Base-by-base conservation (phyloP, 1,284 basidiomycete genomes). In the Malassezia globosa region DNA sequence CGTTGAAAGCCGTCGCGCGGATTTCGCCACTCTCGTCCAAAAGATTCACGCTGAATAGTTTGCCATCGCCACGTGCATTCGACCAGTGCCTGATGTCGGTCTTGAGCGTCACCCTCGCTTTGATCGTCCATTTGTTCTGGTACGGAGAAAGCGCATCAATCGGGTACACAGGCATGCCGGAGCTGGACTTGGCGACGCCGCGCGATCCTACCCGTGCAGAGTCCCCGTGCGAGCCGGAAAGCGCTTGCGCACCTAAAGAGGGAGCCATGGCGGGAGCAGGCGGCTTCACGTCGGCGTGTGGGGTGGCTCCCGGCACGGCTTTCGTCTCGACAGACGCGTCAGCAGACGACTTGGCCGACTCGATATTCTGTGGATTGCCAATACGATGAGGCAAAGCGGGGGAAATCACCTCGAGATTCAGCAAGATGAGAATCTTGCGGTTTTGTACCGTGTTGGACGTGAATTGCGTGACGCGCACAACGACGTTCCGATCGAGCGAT, bases 71-170 rank as follows among this genome's bases (percentile, higher is more conserved):
- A 10, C 83, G 80, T 59, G 79, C 77, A 72, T 94, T 97, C 4
- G 85, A 85, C 81, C 84, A 99, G 37, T 81, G 80, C 65, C 81
- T 84, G 66, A 97, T 81, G 0, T 96, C 92, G 0, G 81, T 82
- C 74, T 92, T 95, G 62, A 85, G 81, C 2, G 82, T 86, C 38
- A 95, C 87, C 42, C 88, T 83, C 21, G 88, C 94, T 72, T 89
- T 90, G 78, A 97, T 95, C 3, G 86, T 92, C 92, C 68, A 78
- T 75, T 89, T 90, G 75, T 94, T 96, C 73, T 94, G 87, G 72
- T 96, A 97, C 6, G 92, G 94, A 63, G 85, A 92, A 41, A 97
- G 79, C 5, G 84, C 85, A 67, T 95, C 90, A 62, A 97, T 97
- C 3, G 90, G 90, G 72, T 81, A 85, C 51, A 82, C 78, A 58